phyloP scores from a whole-genome alignment of 176 grass and related monocot species.

The Rhynchospora pubera region DNA sequence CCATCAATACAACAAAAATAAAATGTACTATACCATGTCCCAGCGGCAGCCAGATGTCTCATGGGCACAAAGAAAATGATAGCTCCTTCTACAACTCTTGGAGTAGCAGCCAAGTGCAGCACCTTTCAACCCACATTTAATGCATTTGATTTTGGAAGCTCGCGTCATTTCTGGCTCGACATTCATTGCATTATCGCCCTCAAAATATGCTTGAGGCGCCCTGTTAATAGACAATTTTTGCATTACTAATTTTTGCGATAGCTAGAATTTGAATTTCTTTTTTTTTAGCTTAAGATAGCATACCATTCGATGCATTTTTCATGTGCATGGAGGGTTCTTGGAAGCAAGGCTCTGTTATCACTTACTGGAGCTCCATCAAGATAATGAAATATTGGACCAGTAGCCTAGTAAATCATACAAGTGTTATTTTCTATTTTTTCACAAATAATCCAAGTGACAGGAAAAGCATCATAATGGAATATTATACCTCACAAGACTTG shows the following conservation, averaged over 20 bases:
- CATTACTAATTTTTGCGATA: too few relatives aligned
- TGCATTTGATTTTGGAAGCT: conserved; percentile 91
- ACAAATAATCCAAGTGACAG: background rate
- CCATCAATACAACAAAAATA: background rate
- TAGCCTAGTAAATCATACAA: conserved; percentile 35
- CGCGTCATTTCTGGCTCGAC: conserved; percentile 67
- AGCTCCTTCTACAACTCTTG: conserved; percentile 87
- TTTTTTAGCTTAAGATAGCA: background rate
- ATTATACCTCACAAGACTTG: conserved; percentile 44
- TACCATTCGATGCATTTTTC: conserved; percentile 99
- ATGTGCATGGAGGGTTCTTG: conserved; percentile 69
- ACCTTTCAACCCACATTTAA: conserved; percentile 77
- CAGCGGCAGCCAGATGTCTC: conserved; percentile 60
- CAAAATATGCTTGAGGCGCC: conserved; percentile 91
- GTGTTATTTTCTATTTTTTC: background rate
- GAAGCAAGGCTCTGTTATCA: conserved; percentile 49
- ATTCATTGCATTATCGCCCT: conserved; percentile 56
- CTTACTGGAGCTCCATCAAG: conserved; percentile 42
- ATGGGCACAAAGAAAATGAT: conserved; percentile 78
- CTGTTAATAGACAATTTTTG: too few relatives aligned
- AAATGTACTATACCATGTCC: conserved; percentile 45
- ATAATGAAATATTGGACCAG: conserved; percentile 71
- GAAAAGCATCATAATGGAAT: background rate
- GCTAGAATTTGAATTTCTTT: background rate
- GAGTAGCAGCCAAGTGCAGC: conserved; percentile 90